Evolutionary conservation across 208 protist species (phyloP), one percentile per base, ranked within the genome.

Genomic region (Crithidia thermophila): DNA sequence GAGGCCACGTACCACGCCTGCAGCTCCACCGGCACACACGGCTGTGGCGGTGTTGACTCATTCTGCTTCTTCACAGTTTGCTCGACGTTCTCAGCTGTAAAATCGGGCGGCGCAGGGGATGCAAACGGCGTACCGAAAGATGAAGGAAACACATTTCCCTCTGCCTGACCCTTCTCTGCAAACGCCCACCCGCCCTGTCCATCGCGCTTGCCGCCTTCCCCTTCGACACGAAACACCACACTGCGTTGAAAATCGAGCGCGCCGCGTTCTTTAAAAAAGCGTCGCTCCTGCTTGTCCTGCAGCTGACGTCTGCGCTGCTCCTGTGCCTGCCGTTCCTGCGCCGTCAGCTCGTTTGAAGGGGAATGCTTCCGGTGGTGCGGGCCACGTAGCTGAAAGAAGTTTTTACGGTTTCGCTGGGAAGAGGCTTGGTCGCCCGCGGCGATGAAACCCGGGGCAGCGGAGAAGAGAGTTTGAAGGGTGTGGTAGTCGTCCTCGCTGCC

Each of bases 1-100:
- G 37, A 56, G 4, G 62, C 40, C 45, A 62, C 55, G 43, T 69
- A 69, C 70, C 62, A 64, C 55, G 61, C 61, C 52, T 69, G 42
- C 14, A 69, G 37, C 46, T 69, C 61, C 4, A 23, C 28, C 27
- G 70, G 56, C 34, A 57, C 56, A 21, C 42, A 68, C 28, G 34
- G 36, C 8, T 65, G 53, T 18, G 2, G 43, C 13, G 34, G 28
- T 39, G 33, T 27, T 46, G 46, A 16, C 23, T 37, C 23, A 18
- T 8, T 11, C 25, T 21, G 5, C 27, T 9, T 20, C 40, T 30
- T 39, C 33, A 11, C 46, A n/a, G 5, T n/a, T 13, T 16, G 13
- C n/a, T 10, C 30, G 14, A 14, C 50, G 14, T 39, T 50, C 5
- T 21, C 3, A 4, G 23, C 21, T 18, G 23, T 23, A 28, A 50